Evolutionary conservation across 306 rosid genomes (phyloP).

Genomic region (Adenanthera pavonina): DNA sequence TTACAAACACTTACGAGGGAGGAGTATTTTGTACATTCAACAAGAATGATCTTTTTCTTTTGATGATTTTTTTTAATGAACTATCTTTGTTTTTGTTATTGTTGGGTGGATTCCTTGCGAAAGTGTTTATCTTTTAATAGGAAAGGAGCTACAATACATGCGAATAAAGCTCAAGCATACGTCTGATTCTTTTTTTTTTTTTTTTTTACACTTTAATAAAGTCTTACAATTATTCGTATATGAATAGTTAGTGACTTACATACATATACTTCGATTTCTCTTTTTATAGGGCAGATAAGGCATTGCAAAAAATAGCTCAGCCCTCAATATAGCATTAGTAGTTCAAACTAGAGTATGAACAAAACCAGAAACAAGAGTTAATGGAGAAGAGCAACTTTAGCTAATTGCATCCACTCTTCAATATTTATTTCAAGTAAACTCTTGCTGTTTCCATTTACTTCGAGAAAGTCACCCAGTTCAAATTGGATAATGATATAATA

Average conservation of each 20-base stretch:
- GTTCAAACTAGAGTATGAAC: too few species aligned
- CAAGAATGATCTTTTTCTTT: too few species aligned
- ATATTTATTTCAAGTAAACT: neutral
- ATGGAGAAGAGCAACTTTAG: neutral
- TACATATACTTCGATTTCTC: neutral
- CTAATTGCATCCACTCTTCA: neutral
- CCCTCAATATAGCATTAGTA: too few species aligned
- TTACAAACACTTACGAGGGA: too few species aligned
- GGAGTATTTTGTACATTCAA: too few species aligned
- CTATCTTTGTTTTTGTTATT: neutral
- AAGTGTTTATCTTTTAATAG: neutral
- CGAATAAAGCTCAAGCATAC: neutral
- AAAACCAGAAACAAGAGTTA: neutral
- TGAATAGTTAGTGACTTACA: neutral
- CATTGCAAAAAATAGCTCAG: neutral
- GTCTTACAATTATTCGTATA: too few species aligned
- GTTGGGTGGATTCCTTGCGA: neutral
- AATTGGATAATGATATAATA: neutral
- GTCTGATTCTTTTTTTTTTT: neutral
- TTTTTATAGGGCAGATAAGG: neutral
- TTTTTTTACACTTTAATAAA: too few species aligned
- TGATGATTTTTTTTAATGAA: too few species aligned
- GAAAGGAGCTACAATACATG: neutral
- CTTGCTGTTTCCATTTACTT: neutral
- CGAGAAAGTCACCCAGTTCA: neutral